Percentiles rank a stretch among this genome's conserved stretches.
Conservation (phyloP, 139 green algal genomes). For the Haematococcus lacustris region DNA sequence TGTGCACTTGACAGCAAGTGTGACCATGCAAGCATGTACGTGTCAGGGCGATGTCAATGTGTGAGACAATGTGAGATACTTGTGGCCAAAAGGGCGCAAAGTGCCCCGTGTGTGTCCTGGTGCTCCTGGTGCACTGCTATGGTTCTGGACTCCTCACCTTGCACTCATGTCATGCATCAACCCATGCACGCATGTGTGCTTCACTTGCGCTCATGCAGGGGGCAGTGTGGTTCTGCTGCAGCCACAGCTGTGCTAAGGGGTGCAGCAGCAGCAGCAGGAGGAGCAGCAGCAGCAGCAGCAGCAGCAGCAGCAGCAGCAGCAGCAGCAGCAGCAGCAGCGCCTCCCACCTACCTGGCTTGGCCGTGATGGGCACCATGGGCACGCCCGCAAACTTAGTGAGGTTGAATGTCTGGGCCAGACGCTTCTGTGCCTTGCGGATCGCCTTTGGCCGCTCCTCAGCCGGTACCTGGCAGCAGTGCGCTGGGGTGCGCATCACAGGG, state of each 20-base stretch:
- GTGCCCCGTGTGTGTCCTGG: too few relatives aligned
- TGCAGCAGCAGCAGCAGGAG: background rate
- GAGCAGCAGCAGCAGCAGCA: background rate
- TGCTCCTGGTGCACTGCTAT: too few relatives aligned
- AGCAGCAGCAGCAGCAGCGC: background rate
- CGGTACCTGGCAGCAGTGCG: too few relatives aligned
- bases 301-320: background rate
- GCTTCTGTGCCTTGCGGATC: constrained; percentile 25
- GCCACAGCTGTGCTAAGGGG: too few relatives aligned
- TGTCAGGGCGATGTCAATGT: too few relatives aligned
- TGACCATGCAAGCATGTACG: too few relatives aligned
- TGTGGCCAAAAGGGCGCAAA: too few relatives aligned
- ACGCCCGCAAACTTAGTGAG: constrained; percentile 76
- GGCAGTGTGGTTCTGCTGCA: background rate
- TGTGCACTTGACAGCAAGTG: too few relatives aligned
- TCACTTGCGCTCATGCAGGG: background rate
- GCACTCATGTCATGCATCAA: too few relatives aligned
- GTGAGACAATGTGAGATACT: too few relatives aligned
- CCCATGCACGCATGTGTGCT: background rate
- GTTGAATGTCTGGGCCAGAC: constrained; percentile 54
- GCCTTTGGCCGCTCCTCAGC: constrained; percentile 42
- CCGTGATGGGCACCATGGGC: constrained; percentile 63
- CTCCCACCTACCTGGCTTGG: constrained; percentile 37
- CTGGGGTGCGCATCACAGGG: too few relatives aligned
- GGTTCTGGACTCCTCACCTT: too few relatives aligned